Conservation (phyloP, 345 rosid species). For the Citrus unshiu region DNA sequence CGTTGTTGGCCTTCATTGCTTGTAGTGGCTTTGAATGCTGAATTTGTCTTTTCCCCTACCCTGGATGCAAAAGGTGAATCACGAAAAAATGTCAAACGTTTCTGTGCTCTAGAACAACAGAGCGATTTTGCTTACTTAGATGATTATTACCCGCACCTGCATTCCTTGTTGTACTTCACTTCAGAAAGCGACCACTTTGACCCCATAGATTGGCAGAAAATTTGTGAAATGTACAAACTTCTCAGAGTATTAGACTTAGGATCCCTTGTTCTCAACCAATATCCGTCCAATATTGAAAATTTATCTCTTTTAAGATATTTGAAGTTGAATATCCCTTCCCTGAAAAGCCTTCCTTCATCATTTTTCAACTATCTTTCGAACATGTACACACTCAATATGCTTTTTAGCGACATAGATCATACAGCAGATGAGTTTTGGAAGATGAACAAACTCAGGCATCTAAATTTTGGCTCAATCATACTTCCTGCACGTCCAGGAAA, state of each 20-base stretch:
- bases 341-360: not conserved
- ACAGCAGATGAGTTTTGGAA: not conserved
- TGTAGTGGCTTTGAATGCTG: too few relatives aligned
- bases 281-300: not conserved
- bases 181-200: too few relatives aligned
- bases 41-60: too few relatives aligned
- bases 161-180: not conserved
- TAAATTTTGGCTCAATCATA: not conserved
- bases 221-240: not conserved
- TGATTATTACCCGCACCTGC: not conserved
- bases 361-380: not conserved
- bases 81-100: too few relatives aligned
- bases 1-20: too few relatives aligned
- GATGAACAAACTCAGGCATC: not conserved
- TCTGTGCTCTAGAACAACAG: accelerated
- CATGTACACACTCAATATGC: not conserved
- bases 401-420: not conserved
- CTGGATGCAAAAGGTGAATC: too few relatives aligned
- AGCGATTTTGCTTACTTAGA: too few relatives aligned
- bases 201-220: too few relatives aligned
- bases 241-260: not conserved
- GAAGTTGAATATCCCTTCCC: not conserved
- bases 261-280: not conserved
- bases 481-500: not conserved
- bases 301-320: not conserved